Evolutionary conservation across 768 basidiomycete genomes (phyloP).

Genomic region (Hypholoma sublateritium): DNA sequence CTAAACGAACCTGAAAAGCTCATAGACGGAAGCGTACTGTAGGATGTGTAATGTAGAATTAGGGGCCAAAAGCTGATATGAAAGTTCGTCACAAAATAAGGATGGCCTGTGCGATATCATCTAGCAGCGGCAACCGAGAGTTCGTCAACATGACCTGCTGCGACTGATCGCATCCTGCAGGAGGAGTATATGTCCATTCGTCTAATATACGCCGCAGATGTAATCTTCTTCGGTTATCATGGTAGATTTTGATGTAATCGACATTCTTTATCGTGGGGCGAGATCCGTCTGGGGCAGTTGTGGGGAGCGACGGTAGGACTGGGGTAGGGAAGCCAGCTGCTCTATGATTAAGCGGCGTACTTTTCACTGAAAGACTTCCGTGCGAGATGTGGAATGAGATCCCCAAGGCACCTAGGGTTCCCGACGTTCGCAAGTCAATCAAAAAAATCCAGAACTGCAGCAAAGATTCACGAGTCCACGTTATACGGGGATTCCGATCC

Average conservation of each 20-base stretch:
- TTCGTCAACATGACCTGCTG: slow-evolving; percentile 43
- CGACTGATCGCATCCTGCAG: not conserved
- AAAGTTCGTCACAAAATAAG: slow-evolving; percentile 32
- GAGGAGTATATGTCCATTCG: slow-evolving; percentile 40
- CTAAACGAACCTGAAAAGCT: not conserved
- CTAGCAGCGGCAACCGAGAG: slow-evolving; percentile 46
- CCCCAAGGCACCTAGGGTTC: slow-evolving; percentile 44
- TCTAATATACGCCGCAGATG: slow-evolving; percentile 50
- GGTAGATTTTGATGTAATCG: slow-evolving; percentile 62
- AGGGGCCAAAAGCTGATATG: not conserved
- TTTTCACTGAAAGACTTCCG: not conserved
- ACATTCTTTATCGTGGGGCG: slow-evolving; percentile 21
- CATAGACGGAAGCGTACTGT: not conserved
- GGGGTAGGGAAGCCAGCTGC: not conserved
- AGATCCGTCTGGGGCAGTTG: not conserved
- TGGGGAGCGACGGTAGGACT: not conserved
- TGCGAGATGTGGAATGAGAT: slow-evolving; percentile 44
- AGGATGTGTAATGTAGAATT: not conserved
- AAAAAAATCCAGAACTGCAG: slow-evolving; percentile 52
- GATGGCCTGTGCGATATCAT: slow-evolving; percentile 47
- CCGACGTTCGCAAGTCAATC: slow-evolving; percentile 33
- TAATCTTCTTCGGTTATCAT: slow-evolving; percentile 49
- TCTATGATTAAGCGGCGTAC: slow-evolving; percentile 1
- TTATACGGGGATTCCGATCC: slow-evolving; percentile 27
- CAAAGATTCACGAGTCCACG: slow-evolving; percentile 47